Evolutionary conservation across 768 basidiomycete species (phyloP).

Genomic region (Boletellus sp.): DNA sequence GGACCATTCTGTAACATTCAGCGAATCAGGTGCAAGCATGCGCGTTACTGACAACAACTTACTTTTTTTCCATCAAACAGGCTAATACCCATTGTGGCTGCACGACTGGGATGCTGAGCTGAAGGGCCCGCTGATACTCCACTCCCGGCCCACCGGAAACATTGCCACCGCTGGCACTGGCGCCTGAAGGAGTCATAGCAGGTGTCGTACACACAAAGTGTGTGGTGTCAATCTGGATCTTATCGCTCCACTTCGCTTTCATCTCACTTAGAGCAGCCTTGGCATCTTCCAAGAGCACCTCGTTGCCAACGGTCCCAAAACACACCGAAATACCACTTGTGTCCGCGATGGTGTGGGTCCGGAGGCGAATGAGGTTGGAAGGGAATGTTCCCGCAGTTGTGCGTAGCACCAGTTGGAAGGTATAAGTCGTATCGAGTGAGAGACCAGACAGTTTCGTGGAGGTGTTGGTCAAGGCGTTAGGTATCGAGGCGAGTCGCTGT

Average conservation of each 20-base stretch:
- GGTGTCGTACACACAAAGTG: conserved; percentile 97
- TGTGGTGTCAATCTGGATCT: conserved; percentile 95
- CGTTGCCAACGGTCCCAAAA: conserved; percentile 87
- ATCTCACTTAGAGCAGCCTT: conserved; percentile 80
- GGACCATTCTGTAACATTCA: conserved; percentile 65
- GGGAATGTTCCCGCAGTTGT: conserved; percentile 90
- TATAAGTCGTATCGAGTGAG: conserved; percentile 79
- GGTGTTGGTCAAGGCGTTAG: conserved; percentile 76
- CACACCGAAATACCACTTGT: conserved; percentile 94
- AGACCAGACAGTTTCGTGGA: conserved; percentile 85
- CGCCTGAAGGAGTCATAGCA: conserved; percentile 58
- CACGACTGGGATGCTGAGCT: conserved; percentile 91
- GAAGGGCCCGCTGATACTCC: conserved; percentile 92
- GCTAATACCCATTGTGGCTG: conserved; percentile 94
- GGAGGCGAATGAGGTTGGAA: conserved; percentile 76
- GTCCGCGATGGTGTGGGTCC: conserved; percentile 92
- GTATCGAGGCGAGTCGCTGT: conserved; percentile 82
- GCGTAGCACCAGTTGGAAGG: conserved; percentile 90
- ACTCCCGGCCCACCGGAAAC: conserved; percentile 64
- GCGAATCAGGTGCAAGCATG: not conserved
- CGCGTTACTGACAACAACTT: conserved; percentile 22
- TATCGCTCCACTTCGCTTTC: conserved; percentile 86
- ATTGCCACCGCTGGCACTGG: conserved; percentile 49
- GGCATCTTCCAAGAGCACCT: conserved; percentile 71
- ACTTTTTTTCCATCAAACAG: conserved; percentile 84